Conservation (phyloP, 441 rosid genomes). For the Adansonia grandidieri region DNA sequence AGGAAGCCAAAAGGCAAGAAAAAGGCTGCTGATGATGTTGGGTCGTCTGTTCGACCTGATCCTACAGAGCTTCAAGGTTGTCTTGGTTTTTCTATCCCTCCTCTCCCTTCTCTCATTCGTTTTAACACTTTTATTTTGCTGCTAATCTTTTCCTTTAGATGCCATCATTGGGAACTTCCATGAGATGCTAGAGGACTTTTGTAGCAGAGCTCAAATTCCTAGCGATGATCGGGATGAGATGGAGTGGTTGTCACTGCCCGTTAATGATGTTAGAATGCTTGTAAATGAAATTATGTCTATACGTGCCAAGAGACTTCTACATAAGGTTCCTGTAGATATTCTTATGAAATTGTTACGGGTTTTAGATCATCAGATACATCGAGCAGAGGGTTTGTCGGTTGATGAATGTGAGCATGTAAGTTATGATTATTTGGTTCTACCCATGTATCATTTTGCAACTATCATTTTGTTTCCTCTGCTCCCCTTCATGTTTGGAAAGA, state of each 20-base stretch:
- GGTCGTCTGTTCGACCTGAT: slow-evolving; percentile 57
- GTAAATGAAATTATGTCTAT: slow-evolving; percentile 80
- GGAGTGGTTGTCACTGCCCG: slow-evolving; percentile 81
- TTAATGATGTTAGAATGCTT: slow-evolving; percentile 68
- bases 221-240: slow-evolving; percentile 86
- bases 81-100: slow-evolving; percentile 26
- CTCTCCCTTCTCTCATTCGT: slow-evolving; percentile 19
- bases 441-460: background rate
- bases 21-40: slow-evolving; percentile 53
- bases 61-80: slow-evolving; percentile 77
- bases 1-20: slow-evolving; percentile 76
- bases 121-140: slow-evolving; percentile 19
- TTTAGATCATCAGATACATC: slow-evolving; percentile 96
- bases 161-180: slow-evolving; percentile 65
- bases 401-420: slow-evolving; percentile 78
- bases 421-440: slow-evolving; percentile 27
- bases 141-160: slow-evolving; percentile 48
- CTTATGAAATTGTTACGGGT: slow-evolving; percentile 72
- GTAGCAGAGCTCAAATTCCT: slow-evolving; percentile 75
- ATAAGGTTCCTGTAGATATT: slow-evolving; percentile 83
- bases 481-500: background rate
- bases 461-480: background rate
- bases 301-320: slow-evolving; percentile 81
- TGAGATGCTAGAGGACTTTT: slow-evolving; percentile 83
- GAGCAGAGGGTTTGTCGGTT: slow-evolving; percentile 91